These are phyloP conservation scores for Yamadazyma olivae DNA, from an alignment of 805 yeast genomes.

Conservation along the genomic window DNA sequence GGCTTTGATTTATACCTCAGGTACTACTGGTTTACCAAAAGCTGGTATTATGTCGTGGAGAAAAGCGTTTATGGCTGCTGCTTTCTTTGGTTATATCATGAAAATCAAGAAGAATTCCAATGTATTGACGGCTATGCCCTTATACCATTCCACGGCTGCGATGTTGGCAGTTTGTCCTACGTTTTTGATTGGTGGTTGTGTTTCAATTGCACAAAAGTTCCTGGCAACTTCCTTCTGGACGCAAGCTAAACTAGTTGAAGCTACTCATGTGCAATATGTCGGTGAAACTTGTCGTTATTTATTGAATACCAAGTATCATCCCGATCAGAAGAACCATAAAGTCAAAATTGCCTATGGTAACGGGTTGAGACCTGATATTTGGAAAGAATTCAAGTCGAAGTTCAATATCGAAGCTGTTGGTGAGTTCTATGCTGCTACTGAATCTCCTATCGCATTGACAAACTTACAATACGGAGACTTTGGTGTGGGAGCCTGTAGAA, in stretches of 20 bases:
- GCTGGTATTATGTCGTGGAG: conserved; percentile 93
- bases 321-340: conserved; percentile 60
- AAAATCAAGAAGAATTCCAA: conserved; percentile 51
- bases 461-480: conserved; percentile 71
- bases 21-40: conserved; percentile 93
- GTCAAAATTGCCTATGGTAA: conserved; percentile 82
- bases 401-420: conserved; percentile 76
- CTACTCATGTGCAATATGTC: conserved; percentile 88
- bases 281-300: conserved; percentile 93
- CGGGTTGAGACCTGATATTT: conserved; percentile 85
- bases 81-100: conserved; percentile 67
- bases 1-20: conserved; percentile 82
- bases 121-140: conserved; percentile 90
- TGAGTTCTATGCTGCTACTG: conserved; percentile 93
- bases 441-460: conserved; percentile 85
- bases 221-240: conserved; percentile 87
- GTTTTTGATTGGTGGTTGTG: conserved; percentile 62
- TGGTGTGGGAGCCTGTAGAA: conserved; percentile 88
- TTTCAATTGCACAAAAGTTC: conserved; percentile 76
- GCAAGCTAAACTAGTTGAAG: conserved; percentile 65
- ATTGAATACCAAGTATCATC: conserved; percentile 60
- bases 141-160: conserved; percentile 93
- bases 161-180: conserved; percentile 78
- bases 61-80: conserved; percentile 69
- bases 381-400: conserved; percentile 75